Conservation (phyloP, 768 basidiomycete genomes). For the Leccinum barrowsii region DNA sequence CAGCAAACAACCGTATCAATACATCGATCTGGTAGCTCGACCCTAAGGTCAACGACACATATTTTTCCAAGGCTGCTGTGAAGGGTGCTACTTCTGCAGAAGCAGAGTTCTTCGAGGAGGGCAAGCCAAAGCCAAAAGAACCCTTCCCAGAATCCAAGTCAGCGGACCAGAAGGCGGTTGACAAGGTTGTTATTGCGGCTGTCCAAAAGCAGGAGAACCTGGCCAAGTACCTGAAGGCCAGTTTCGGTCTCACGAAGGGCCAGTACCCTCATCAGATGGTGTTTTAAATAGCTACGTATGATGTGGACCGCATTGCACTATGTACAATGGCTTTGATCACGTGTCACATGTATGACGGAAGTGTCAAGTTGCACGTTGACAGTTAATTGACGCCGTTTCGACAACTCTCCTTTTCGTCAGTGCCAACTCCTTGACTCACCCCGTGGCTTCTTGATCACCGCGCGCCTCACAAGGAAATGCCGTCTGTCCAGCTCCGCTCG, state of each 20-base stretch:
- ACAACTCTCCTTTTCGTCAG: constrained; percentile 1
- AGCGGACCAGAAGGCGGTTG: constrained; percentile 86
- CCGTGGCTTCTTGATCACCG: constrained; percentile 1
- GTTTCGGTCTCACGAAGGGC: constrained; percentile 93
- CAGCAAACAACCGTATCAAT: neutral
- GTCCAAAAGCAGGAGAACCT: constrained; percentile 91
- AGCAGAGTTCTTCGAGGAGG: constrained; percentile 95
- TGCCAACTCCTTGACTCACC: neutral
- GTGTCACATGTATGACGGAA: constrained; percentile 3
- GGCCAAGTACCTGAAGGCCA: constrained; percentile 87
- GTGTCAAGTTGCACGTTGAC: neutral
- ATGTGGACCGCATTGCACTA: neutral
- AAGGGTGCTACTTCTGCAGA: constrained; percentile 80
- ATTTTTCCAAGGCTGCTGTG: constrained; percentile 79
- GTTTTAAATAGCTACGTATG: constrained; percentile 52
- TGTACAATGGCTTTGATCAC: constrained; percentile 20
- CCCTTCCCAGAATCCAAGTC: constrained; percentile 83
- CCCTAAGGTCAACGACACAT: constrained; percentile 89
- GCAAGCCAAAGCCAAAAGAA: constrained; percentile 88
- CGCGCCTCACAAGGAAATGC: constrained; percentile 12
- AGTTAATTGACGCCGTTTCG: neutral
- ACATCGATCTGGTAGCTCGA: constrained; percentile 54
- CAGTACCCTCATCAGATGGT: constrained; percentile 94
- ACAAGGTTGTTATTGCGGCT: constrained; percentile 73
- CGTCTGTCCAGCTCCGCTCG: neutral